Evolutionary conservation across 768 basidiomycete species (phyloP).

Genomic region (Hemileccinum impolitum): DNA sequence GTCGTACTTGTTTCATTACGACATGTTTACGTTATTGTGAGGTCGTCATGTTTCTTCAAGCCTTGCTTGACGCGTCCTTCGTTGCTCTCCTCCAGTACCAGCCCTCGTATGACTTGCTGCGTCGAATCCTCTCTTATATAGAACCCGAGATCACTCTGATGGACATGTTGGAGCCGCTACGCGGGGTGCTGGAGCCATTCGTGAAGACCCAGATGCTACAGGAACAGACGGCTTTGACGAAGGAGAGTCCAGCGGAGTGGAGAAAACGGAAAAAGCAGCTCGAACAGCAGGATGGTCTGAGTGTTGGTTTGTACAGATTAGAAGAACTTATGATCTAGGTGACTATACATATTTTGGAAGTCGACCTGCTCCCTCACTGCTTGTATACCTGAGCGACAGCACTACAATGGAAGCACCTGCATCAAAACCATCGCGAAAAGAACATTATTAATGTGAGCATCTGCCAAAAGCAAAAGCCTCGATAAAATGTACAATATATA

Average conservation of each 20-base stretch:
- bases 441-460: no score
- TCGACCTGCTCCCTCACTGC: no score
- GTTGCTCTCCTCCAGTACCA: conserved; percentile 62
- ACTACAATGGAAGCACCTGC: no score
- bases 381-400: no score
- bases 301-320: conserved; percentile 65
- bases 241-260: conserved; percentile 42
- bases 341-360: background rate
- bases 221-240: conserved; percentile 37
- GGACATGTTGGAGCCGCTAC: conserved; percentile 51
- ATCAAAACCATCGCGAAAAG: no score
- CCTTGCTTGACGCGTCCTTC: conserved; percentile 69
- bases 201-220: conserved; percentile 49
- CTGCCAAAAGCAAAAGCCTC: no score
- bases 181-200: conserved; percentile 64
- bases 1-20: conserved; percentile 31
- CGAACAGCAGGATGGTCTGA: conserved; percentile 49
- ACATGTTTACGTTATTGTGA: conserved; percentile 38
- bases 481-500: no score
- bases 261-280: conserved; percentile 50
- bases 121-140: conserved; percentile 46
- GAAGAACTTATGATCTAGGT: conserved; percentile 62
- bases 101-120: conserved; percentile 54
- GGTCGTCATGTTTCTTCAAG: conserved; percentile 60
- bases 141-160: conserved; percentile 52